These are phyloP conservation scores for Glonium stellatum DNA, from an alignment of 495 filamentous ascomycete genomes.

Conservation along the genomic window DNA sequence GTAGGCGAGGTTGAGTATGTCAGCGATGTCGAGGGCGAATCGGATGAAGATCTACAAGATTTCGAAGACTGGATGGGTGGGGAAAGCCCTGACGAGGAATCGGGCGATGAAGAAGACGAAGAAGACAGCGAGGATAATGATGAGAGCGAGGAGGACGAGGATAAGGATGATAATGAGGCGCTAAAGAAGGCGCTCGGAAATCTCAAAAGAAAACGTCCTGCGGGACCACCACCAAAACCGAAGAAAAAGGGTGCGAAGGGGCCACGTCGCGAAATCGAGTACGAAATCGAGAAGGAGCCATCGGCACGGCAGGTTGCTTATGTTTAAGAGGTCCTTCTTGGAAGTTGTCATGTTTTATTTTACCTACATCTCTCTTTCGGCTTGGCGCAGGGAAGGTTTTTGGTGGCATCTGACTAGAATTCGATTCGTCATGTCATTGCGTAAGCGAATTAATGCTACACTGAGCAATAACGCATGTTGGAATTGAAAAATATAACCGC, in stretches of 20 bases:
- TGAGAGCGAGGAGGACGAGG: constrained; percentile 40
- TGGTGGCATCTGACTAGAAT: no score
- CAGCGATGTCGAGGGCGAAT: constrained; percentile 54
- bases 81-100: constrained; percentile 52
- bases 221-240: constrained; percentile 34
- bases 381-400: no score
- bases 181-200: constrained; percentile 38
- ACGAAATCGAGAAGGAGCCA: constrained; percentile 42
- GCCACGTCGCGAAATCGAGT: constrained; percentile 44
- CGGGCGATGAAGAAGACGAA: constrained; percentile 28
- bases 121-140: constrained; percentile 32
- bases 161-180: constrained; percentile 24
- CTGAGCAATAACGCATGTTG: no score
- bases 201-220: constrained; percentile 43
- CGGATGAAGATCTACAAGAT: constrained; percentile 53
- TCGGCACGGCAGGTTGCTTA: constrained; percentile 13
- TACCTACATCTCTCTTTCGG: no score
- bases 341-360: no score
- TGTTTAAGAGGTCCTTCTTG: constrained; percentile 1
- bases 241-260: constrained; percentile 43
- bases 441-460: no score
- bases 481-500: no score
- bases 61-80: constrained; percentile 68
- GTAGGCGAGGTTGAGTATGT: constrained; percentile 83
- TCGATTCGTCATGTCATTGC: no score